Conservation (phyloP, 768 basidiomycete genomes). For the Mycena leptocephala region DNA sequence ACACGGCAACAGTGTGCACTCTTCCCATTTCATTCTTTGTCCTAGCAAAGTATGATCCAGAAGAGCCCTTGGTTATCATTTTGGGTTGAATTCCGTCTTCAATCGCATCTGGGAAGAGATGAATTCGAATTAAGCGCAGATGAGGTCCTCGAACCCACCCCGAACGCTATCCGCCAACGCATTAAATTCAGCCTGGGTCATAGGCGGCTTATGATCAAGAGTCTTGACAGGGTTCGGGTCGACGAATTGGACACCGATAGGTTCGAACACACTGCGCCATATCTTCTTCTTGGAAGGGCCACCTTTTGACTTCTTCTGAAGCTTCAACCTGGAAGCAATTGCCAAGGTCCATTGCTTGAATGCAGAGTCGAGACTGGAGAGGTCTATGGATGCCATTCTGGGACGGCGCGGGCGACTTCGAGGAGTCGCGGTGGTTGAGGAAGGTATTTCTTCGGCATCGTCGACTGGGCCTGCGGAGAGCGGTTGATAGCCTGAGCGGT, state of each 20-base stretch:
- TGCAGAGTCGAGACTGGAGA: constrained; percentile 85
- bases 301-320: constrained; percentile 81
- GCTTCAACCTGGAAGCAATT: constrained; percentile 88
- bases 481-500: constrained; percentile 66
- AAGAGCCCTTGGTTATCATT: constrained; percentile 92
- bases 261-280: constrained; percentile 87
- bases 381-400: constrained; percentile 75
- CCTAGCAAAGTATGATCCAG: constrained; percentile 94
- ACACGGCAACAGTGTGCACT: constrained; percentile 80
- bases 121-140: constrained; percentile 56
- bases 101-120: constrained; percentile 69
- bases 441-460: constrained; percentile 44
- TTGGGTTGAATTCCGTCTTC: constrained; percentile 88
- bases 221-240: constrained; percentile 75
- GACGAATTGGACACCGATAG: constrained; percentile 9
- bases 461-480: constrained; percentile 59
- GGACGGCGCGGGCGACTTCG: constrained; percentile 61
- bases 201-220: constrained; percentile 83
- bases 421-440: constrained; percentile 39
- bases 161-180: constrained; percentile 55
- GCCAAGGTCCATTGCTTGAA: constrained; percentile 95
- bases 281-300: constrained; percentile 81
- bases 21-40: constrained; percentile 79
- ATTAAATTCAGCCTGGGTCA: constrained; percentile 83
- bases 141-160: constrained; percentile 67